phyloP scores from a whole-genome alignment of 495 filamentous ascomycete species.

The Penicillium cinerascens region DNA sequence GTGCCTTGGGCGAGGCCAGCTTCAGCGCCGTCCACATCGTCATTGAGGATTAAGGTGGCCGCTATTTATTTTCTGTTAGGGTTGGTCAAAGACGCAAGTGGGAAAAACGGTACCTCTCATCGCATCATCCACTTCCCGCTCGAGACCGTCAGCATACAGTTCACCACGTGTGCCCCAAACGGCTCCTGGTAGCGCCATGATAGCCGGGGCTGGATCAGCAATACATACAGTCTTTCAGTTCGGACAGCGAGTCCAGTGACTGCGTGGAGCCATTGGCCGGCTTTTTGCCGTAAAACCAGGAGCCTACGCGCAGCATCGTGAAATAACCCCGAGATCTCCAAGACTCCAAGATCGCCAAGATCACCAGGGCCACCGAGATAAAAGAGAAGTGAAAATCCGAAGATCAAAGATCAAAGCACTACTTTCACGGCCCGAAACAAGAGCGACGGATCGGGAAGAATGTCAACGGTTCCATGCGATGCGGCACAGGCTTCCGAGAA shows the following conservation, averaged over 20 bases:
- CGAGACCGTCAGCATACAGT: conserved; percentile 2
- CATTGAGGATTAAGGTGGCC: conserved; percentile 75
- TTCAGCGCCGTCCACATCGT: conserved; percentile 89
- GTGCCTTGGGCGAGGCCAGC: conserved; percentile 61
- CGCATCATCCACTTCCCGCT: conserved; percentile 56
- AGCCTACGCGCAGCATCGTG: conserved; percentile 46
- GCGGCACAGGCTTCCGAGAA: conserved; percentile 20
- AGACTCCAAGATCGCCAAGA: not conserved
- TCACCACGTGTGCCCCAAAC: conserved; percentile 10
- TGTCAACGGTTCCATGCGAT: conserved; percentile 28
- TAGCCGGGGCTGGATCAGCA: not conserved
- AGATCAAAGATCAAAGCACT: not conserved
- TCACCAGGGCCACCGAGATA: not conserved
- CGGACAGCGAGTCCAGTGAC: conserved; percentile 56
- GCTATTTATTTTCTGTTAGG: conserved; percentile 26
- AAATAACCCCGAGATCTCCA: conserved; percentile 1
- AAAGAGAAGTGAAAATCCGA: not conserved
- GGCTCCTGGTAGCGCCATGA: not conserved
- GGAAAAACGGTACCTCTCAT: conserved; percentile 49
- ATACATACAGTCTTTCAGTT: conserved; percentile 56
- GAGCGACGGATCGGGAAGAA: conserved; percentile 31
- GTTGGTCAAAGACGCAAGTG: not conserved
- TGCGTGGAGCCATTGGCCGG: conserved; percentile 48
- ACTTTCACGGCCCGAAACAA: conserved; percentile 5
- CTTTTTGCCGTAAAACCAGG: conserved; percentile 57